Conservation (phyloP, 2,329 filamentous ascomycete species). For the Hymenoscyphus salicellus region DNA sequence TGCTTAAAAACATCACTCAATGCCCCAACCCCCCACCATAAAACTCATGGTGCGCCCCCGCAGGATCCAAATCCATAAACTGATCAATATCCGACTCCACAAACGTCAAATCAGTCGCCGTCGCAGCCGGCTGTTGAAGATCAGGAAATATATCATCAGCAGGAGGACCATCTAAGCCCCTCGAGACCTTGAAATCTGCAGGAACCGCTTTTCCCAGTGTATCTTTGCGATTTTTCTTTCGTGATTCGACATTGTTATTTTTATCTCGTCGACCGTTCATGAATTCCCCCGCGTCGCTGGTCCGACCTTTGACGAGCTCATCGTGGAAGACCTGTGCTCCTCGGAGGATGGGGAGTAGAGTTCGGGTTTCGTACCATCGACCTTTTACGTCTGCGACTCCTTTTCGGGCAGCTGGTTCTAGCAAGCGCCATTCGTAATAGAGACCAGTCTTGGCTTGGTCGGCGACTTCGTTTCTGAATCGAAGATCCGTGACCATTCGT, state of each 20-base stretch:
- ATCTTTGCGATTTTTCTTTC: slow-evolving; percentile 35
- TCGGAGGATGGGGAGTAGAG: slow-evolving; percentile 43
- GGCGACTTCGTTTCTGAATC: slow-evolving; percentile 48
- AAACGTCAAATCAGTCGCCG: slow-evolving; percentile 6
- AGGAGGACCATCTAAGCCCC: slow-evolving; percentile 35
- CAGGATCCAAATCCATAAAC: slow-evolving; percentile 20
- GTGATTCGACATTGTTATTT: slow-evolving; percentile 28
- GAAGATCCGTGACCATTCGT: slow-evolving; percentile 40
- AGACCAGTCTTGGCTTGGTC: slow-evolving; percentile 33
- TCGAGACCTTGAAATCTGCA: slow-evolving; percentile 33
- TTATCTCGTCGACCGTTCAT: slow-evolving; percentile 47
- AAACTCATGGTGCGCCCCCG: slow-evolving; percentile 4
- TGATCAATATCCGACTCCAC: slow-evolving; percentile 19
- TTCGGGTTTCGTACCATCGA: slow-evolving; percentile 57
- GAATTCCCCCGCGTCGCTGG: slow-evolving; percentile 42
- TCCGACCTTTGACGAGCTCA: slow-evolving; percentile 35
- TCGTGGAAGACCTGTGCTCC: slow-evolving; percentile 36
- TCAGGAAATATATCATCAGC: slow-evolving; percentile 33
- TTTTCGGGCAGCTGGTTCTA: slow-evolving; percentile 33
- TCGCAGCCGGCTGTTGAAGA: slow-evolving; percentile 8
- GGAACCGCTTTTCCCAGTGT: slow-evolving; percentile 38
- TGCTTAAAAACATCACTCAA: not conserved
- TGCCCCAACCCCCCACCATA: not conserved
- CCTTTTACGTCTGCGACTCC: slow-evolving; percentile 51
- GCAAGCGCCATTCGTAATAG: slow-evolving; percentile 35